Percentiles rank a stretch among this genome's conserved stretches.
phyloP scores from a whole-genome alignment of 345 rosid species.

The Acer yangbiense region DNA sequence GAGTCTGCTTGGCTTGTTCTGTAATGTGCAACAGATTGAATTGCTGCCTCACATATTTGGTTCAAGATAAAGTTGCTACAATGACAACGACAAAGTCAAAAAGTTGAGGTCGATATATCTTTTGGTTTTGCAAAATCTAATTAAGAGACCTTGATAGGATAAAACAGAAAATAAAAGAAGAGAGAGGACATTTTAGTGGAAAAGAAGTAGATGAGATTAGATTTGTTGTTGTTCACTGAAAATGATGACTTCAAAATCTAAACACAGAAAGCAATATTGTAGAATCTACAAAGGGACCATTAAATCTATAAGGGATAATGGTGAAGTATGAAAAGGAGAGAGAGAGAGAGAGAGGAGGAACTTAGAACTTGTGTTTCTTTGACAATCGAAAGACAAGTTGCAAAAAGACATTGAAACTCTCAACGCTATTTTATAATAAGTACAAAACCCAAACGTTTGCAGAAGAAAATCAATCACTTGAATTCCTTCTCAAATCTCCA shows the following conservation, averaged over 20 bases:
- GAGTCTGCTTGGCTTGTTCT: constrained; percentile 11
- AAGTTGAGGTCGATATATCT: not conserved
- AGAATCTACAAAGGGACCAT: constrained; percentile 16
- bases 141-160: not conserved
- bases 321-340: too few species aligned
- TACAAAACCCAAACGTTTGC: constrained; percentile 1
- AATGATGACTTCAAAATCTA: not conserved
- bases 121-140: not conserved
- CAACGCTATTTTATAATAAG: not conserved
- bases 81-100: constrained; percentile 6
- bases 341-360: not conserved
- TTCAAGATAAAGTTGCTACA: constrained; percentile 6
- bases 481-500: not conserved
- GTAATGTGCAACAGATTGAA: constrained; percentile 1
- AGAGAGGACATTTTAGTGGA: not conserved
- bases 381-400: constrained; percentile 11
- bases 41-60: constrained; percentile 9
- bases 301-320: constrained; percentile 1
- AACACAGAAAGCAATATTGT: not conserved
- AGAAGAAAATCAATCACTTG: not conserved
- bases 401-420: not conserved
- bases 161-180: not conserved
- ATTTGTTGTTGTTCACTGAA: not conserved
- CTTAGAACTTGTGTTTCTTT: not conserved
- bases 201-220: not conserved